These are phyloP conservation scores for Phaeoacremonium minimum DNA, from an alignment of 2,329 filamentous ascomycete species.

Conservation along the genomic window DNA sequence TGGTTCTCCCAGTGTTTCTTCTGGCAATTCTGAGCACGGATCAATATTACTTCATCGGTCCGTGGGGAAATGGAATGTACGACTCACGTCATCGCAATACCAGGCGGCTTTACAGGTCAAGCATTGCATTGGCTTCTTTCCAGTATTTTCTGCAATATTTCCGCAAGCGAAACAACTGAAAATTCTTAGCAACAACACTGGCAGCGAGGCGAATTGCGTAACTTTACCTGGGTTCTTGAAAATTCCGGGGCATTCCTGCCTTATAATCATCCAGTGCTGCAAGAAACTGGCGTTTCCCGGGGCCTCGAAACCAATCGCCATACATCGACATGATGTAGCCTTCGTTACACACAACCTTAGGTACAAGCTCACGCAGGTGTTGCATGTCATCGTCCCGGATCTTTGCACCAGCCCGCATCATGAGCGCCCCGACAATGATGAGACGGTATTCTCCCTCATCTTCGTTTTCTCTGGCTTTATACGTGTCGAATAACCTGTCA, in stretches of 20 bases:
- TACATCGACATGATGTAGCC: not conserved
- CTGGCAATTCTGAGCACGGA: slow-evolving; percentile 9
- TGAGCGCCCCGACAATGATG: slow-evolving; percentile 13
- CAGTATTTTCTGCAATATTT: slow-evolving; percentile 10
- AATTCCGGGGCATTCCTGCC: slow-evolving; percentile 12
- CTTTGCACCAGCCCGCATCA: slow-evolving; percentile 17
- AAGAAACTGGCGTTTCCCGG: slow-evolving; percentile 14
- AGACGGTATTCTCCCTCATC: slow-evolving; percentile 11
- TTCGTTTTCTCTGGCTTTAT: slow-evolving; percentile 17
- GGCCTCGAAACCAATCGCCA: slow-evolving; percentile 11
- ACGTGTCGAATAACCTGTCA: slow-evolving; percentile 4
- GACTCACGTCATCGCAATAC: slow-evolving; percentile 12
- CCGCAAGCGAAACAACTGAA: slow-evolving; percentile 17
- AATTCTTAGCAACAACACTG: not conserved
- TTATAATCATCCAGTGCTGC: slow-evolving; percentile 15
- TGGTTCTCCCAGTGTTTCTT: slow-evolving; percentile 8
- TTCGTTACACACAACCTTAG: slow-evolving; percentile 4
- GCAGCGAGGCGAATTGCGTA: not conserved
- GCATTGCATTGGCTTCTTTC: slow-evolving; percentile 7
- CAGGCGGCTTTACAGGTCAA: slow-evolving; percentile 9
- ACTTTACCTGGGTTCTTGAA: slow-evolving; percentile 9
- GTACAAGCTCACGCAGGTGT: slow-evolving; percentile 11
- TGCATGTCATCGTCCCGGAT: slow-evolving; percentile 13
- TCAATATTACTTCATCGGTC: not conserved
- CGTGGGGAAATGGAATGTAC: not conserved